phyloP scores from a whole-genome alignment of 805 yeast species.

The Candida stauntonica region DNA sequence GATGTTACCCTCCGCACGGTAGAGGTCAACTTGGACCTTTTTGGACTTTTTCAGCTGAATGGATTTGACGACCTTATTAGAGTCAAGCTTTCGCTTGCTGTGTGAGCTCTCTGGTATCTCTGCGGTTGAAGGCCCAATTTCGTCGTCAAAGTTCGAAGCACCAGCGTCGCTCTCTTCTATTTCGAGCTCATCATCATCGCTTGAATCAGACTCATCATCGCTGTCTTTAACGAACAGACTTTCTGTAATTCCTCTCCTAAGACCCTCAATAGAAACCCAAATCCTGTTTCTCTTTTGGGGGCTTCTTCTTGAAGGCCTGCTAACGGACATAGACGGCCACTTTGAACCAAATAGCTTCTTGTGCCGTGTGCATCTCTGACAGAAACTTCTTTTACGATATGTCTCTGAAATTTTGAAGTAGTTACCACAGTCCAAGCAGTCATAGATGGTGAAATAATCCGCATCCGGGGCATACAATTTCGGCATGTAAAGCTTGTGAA shows the following conservation, averaged over 20 bases:
- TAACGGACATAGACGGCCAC: constrained; percentile 25
- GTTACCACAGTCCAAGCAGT: constrained; percentile 29
- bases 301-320: background rate
- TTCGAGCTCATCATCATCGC: too few species aligned
- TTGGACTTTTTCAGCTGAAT: too few species aligned
- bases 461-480: constrained; percentile 9
- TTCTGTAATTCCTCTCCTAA: background rate
- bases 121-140: too few species aligned
- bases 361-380: constrained; percentile 29
- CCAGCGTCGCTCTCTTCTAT: too few species aligned
- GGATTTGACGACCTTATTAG: too few species aligned
- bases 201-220: too few species aligned
- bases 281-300: too few species aligned
- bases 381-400: constrained; percentile 15
- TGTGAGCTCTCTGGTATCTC: too few species aligned
- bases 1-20: background rate
- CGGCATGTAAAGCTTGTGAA: constrained; percentile 22
- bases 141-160: too few species aligned
- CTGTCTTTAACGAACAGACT: too few species aligned
- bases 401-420: constrained; percentile 17
- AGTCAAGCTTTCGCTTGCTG: too few species aligned
- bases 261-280: too few species aligned
- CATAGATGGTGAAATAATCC: constrained; percentile 16
- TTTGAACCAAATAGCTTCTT: constrained; percentile 21
- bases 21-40: background rate